Base-by-base conservation (phyloP, 2,329 filamentous ascomycete species). In the Botrytis cinerea region DNA sequence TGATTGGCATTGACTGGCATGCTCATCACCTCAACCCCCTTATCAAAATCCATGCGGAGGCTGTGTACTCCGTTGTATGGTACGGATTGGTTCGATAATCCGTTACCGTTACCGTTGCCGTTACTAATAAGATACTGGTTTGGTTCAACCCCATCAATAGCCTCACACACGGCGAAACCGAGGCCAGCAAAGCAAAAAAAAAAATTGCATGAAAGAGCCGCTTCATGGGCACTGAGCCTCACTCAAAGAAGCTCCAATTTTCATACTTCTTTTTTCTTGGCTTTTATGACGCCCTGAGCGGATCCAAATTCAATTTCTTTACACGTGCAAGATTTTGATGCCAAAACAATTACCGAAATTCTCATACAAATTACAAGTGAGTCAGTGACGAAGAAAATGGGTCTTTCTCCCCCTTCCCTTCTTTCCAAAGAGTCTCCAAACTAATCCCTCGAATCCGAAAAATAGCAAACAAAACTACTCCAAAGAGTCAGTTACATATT, bases 1-100 rank as follows among this genome's bases (percentile, higher is more conserved):
- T 54, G 10, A 40, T 25, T 61, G 59, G 35, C 59, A 35, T 61
- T 25, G 22, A 40, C 35, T 38, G 35, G 59, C 32, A 20, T 61
- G 32, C 32, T 38, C 32, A 61, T 32, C 3, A 25, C 25, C 18
- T 38, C 35, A 40, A 38, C 59, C 51, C 51, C 51, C 51, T 28
- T 54, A 54, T 54, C 51, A 54, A 54, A 54, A 54, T 54, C n/a
- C 51, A 54, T 54, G 51, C 51, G n/a, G 51, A 54, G 51, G 51
- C 51, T 54, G 51, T 54, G 51, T 51, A 51, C 48, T 51, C 48
- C 48, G 25, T 51, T 25, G 48, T 51, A 48, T 8, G 20, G 8
- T n/a, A 28, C n/a, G n/a, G n/a, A 18, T 54, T 54, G 48, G 51
- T n/a, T 54, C 51, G 16, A 54, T 1, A 7, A 16, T 54, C 51